phyloP scores from a whole-genome alignment of 176 grass and related monocot species.

The Eremochloa ophiuroides region DNA sequence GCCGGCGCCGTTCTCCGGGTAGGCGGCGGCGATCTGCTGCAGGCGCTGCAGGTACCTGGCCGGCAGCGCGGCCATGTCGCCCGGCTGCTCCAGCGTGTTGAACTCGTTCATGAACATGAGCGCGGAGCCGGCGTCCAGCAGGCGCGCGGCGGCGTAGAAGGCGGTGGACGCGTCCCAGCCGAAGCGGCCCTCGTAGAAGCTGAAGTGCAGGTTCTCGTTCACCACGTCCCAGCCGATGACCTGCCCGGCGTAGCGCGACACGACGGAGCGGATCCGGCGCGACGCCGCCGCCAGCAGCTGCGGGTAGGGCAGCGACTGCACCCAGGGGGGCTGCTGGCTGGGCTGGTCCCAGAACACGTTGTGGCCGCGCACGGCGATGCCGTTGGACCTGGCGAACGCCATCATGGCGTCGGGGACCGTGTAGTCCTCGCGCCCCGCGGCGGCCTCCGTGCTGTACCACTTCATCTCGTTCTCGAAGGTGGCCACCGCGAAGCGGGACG shows the following conservation, averaged over 20 bases:
- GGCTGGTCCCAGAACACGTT: constrained; percentile 87
- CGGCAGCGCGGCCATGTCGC: constrained; percentile 43
- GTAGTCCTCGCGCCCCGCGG: constrained; percentile 54
- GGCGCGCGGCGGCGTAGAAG: constrained; percentile 51
- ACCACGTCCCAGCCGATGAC: constrained; percentile 67
- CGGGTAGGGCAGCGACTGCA: constrained; percentile 16
- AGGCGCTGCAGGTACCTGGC: constrained; percentile 55
- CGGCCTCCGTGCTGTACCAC: constrained; percentile 68
- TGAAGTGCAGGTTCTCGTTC: constrained; percentile 51
- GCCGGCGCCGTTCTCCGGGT: constrained; percentile 22
- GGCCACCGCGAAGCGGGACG: constrained; percentile 74
- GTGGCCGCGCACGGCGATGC: constrained; percentile 65
- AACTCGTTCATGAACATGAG: constrained; percentile 84
- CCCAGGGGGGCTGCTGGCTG: constrained; percentile 31
- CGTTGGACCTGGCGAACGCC: constrained; percentile 42
- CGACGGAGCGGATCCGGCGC: constrained; percentile 30
- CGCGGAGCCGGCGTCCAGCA: constrained; percentile 45
- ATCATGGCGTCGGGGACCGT: constrained; percentile 69
- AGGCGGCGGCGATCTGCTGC: constrained; percentile 28
- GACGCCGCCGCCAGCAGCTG: constrained; percentile 37
- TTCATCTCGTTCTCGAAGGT: constrained; percentile 99
- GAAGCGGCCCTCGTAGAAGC: constrained; percentile 30
- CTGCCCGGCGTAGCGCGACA: constrained; percentile 40
- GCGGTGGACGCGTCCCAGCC: constrained; percentile 51
- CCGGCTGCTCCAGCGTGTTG: constrained; percentile 84